Base-by-base conservation (phyloP, 768 basidiomycete species). In the Ramaria rubella region DNA sequence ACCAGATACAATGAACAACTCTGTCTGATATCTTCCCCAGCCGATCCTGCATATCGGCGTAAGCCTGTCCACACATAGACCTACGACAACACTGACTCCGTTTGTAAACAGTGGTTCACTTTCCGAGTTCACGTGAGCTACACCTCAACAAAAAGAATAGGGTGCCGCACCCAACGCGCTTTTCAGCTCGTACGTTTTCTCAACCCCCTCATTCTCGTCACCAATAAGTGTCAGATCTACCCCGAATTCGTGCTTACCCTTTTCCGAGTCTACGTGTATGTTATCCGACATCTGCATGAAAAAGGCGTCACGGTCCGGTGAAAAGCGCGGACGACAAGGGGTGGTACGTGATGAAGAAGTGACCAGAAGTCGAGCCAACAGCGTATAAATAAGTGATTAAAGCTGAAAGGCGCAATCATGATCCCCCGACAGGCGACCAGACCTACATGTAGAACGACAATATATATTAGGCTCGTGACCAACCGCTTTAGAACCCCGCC, bases 51-150 rank as follows among this genome's bases (percentile, higher is more conserved):
- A 19, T 21, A 48, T 14, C 4, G 21, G 29, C 5, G 12, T 40
- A 15, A 56, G 48, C 3, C 11, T 12, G 43, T 15, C 42, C 19
- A 17, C 4, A 5, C 12, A 45, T 4, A 9, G 31, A 19, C 11
- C 31, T 21, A 43, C 27, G 19, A 23, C 1, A 56, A 24, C 17
- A n/a, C 55, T 48, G 15, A 61, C 46, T 78, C 77, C 38, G 75
- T 69, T 62, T 77, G 75, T 63, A 78, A 59, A 60, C 74, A 75
- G 57, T 69, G 68, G 62, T 78, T 78, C 58, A 78, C 77, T 78
- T 21, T 21, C 40, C 40, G 23, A 17, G 23, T 42, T 42, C n/a
- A 19, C 14, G n/a, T 42, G n/a, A n/a, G 43, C 27, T 29, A 36
- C 4, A 29, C 42, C 1, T 30, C 30, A 54, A 31, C 5, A 15